phyloP scores from a whole-genome alignment of 2,329 filamentous ascomycete genomes.

The Diaporthe eres region DNA sequence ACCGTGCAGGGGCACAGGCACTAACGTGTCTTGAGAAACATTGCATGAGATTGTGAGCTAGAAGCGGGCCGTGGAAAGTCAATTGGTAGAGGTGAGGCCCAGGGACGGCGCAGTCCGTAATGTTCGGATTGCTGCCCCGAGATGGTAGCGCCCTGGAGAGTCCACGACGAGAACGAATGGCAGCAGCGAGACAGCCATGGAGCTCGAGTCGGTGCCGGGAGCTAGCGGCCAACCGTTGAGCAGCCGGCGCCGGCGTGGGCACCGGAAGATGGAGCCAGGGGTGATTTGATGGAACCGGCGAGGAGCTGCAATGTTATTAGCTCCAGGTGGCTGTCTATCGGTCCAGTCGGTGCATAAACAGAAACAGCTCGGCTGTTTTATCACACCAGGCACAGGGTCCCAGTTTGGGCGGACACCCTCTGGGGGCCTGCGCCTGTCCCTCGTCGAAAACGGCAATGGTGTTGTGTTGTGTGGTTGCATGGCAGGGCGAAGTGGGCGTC shows the following conservation, averaged over 20 bases:
- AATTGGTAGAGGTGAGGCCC: slow-evolving; percentile 29
- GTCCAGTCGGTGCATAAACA: slow-evolving; percentile 26
- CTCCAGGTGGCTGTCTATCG: slow-evolving; percentile 18
- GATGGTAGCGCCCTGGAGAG: slow-evolving; percentile 25
- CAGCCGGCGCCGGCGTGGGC: slow-evolving; percentile 26
- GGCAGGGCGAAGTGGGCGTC: slow-evolving; percentile 32
- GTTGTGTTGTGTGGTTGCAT: slow-evolving; percentile 38
- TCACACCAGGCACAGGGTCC: slow-evolving; percentile 33
- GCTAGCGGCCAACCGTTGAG: slow-evolving; percentile 19
- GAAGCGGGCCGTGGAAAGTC: slow-evolving; percentile 25
- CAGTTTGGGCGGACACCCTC: slow-evolving; percentile 27
- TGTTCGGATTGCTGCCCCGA: slow-evolving; percentile 36
- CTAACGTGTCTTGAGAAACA: slow-evolving; percentile 37
- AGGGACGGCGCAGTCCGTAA: slow-evolving; percentile 11
- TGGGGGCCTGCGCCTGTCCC: slow-evolving; percentile 20
- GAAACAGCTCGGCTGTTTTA: slow-evolving; percentile 32
- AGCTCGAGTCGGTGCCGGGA: slow-evolving; percentile 18
- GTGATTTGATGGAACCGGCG: not conserved
- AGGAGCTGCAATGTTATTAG: slow-evolving; percentile 10
- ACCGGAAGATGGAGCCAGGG: slow-evolving; percentile 8
- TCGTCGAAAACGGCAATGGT: slow-evolving; percentile 31
- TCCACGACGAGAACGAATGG: slow-evolving; percentile 23
- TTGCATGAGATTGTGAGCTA: slow-evolving; percentile 35
- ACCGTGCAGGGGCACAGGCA: slow-evolving; percentile 35
- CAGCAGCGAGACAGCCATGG: not conserved